Evolutionary conservation across 2,329 filamentous ascomycete species (phyloP).

Genomic region (Geosmithia morbida): DNA sequence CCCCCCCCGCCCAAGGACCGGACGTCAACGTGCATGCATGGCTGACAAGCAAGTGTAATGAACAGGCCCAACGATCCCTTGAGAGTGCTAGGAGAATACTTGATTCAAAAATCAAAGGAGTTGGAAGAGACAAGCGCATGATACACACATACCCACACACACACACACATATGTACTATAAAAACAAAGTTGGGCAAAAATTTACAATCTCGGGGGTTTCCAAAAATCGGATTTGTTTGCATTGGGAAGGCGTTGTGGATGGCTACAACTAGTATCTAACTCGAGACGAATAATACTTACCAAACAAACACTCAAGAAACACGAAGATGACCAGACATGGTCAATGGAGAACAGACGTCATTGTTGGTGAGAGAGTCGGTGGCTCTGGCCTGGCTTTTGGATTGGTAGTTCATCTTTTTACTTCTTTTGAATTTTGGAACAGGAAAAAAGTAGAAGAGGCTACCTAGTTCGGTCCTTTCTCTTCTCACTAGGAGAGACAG

Average conservation of each 20-base stretch:
- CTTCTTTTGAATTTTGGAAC: constrained; percentile 10
- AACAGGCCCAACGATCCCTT: constrained; percentile 43
- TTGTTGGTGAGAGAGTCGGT: background rate
- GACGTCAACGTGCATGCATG: background rate
- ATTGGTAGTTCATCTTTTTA: constrained; percentile 6
- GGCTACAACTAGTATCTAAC: background rate
- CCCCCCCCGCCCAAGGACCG: too few species aligned
- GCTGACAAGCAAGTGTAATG: background rate
- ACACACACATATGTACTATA: too few species aligned
- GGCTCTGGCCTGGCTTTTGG: constrained; percentile 7
- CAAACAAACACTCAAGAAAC: background rate
- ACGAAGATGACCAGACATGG: background rate
- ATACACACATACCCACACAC: too few species aligned
- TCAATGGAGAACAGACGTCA: background rate
- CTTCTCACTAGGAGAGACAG: too few species aligned
- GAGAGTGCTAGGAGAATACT: constrained; percentile 35
- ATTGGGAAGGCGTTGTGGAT: background rate
- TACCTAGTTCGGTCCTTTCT: constrained; percentile 12
- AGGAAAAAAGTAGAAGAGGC: constrained; percentile 6
- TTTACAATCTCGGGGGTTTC: too few species aligned
- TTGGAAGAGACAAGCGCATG: constrained; percentile 27
- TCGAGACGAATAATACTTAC: background rate
- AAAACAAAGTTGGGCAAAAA: too few species aligned
- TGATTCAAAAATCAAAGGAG: constrained; percentile 54
- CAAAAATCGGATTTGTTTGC: too few species aligned